A percentile compares a stretch with the other conserved stretches of the same genome.
These are phyloP conservation scores for Phytopythium ostracodes DNA, from an alignment of 352 stramenopile genomes.

Conservation along the genomic window DNA sequence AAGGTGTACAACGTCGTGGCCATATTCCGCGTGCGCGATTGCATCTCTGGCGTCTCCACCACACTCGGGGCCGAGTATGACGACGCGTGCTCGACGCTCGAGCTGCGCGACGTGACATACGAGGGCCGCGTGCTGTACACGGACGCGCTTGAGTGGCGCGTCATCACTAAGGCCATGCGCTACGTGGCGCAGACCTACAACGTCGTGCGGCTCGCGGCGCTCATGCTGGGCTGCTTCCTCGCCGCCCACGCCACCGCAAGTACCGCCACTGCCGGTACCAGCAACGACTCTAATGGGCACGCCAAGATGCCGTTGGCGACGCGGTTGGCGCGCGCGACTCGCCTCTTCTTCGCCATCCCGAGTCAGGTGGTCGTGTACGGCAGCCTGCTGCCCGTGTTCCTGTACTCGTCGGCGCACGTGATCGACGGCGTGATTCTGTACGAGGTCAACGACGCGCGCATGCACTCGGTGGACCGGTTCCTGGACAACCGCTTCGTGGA, in stretches of 20 bases:
- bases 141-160: constrained; percentile 48
- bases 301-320: not conserved
- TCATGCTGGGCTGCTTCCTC: constrained; percentile 27
- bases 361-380: constrained; percentile 50
- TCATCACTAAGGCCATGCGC: constrained; percentile 37
- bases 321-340: constrained; percentile 16
- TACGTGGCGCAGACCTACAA: constrained; percentile 47
- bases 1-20: constrained; percentile 53
- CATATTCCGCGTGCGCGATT: constrained; percentile 38
- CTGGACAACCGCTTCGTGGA: constrained; percentile 28
- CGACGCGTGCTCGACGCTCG: constrained; percentile 21
- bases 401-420: constrained; percentile 42
- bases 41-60: constrained; percentile 5
- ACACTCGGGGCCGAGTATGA: constrained; percentile 1
- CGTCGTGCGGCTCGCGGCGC: constrained; percentile 26
- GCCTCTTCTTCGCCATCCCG: constrained; percentile 40
- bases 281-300: not conserved
- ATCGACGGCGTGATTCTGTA: constrained; percentile 52
- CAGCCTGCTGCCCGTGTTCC: constrained; percentile 41
- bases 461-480: constrained; percentile 22
- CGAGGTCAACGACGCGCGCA: constrained; percentile 38
- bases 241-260: constrained; percentile 11
- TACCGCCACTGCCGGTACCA: not conserved
- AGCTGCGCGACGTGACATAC: constrained; percentile 38
- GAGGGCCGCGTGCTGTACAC: constrained; percentile 50